phyloP scores from a whole-genome alignment of 257 asterid species.

The Solanum microdontum region DNA sequence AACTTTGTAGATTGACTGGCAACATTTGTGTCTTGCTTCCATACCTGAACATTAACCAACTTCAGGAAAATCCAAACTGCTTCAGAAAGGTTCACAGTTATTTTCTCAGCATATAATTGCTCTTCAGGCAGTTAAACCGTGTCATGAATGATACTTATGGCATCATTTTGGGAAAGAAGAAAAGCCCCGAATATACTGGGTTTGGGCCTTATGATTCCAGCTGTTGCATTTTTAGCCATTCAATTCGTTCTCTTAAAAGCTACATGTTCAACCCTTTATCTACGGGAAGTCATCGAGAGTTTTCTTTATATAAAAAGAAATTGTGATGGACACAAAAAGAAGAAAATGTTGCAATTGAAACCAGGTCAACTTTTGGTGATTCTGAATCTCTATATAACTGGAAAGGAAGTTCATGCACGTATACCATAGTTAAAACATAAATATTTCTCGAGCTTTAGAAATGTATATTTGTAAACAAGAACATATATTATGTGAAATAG shows the following conservation, averaged over 20 bases:
- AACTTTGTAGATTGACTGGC: constrained; percentile 52
- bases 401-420: not conserved
- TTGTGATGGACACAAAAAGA: not conserved
- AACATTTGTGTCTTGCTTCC: constrained; percentile 90
- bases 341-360: not conserved
- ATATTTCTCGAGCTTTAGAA: not conserved
- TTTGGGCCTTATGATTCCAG: not conserved
- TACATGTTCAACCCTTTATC: not conserved
- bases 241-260: not conserved
- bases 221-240: not conserved
- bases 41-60: constrained; percentile 46
- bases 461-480: not conserved
- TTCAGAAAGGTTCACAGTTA: not conserved
- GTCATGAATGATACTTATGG: not conserved
- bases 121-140: not conserved
- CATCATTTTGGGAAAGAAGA: not conserved
- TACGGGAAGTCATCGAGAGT: not conserved
- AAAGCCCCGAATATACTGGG: not conserved
- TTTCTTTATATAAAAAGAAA: not conserved
- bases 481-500: not conserved
- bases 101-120: not conserved
- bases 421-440: not conserved
- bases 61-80: not conserved
- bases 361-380: not conserved
- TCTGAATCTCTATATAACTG: not conserved